A percentile compares a stretch with the other conserved stretches of the same genome.
phyloP scores from a whole-genome alignment of 2,329 filamentous ascomycete species.

The Fusarium nisikadoi region DNA sequence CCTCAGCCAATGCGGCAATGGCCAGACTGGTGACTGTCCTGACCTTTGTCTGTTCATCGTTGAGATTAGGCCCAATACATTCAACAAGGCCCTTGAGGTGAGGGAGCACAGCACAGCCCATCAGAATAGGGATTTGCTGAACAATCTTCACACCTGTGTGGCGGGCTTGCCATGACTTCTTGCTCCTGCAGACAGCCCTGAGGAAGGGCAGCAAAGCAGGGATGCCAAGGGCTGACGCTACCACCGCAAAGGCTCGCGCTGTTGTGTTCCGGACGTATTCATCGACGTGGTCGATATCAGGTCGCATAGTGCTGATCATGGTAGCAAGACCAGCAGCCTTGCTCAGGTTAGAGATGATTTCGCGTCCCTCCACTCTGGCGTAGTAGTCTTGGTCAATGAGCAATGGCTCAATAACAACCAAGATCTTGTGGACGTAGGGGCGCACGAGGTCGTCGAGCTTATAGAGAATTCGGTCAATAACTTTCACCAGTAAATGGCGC shows the following conservation, averaged over 20 bases:
- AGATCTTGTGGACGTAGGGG: conserved; percentile 96
- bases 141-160: conserved; percentile 99
- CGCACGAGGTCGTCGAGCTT: conserved; percentile 97
- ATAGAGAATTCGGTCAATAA: conserved; percentile 98
- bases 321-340: conserved; percentile 97
- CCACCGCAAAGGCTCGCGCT: conserved; percentile 94
- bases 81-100: conserved; percentile 96
- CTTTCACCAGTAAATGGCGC: conserved; percentile 97
- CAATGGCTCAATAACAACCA: conserved; percentile 98
- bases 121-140: conserved; percentile 97
- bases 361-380: conserved; percentile 94
- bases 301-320: conserved; percentile 99
- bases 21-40: conserved; percentile 95
- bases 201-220: conserved; percentile 95
- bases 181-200: conserved; percentile 93
- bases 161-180: conserved; percentile 98
- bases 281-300: conserved; percentile 97
- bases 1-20: conserved; percentile 93
- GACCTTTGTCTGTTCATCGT: conserved; percentile 98
- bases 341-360: conserved; percentile 97
- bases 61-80: conserved; percentile 94
- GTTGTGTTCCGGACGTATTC: conserved; percentile 99
- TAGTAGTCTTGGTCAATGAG: conserved; percentile 99
- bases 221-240: conserved; percentile 95
- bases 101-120: conserved; percentile 96